Evolutionary conservation across 768 basidiomycete species (phyloP).

Genomic region (Nidula microcarpa): DNA sequence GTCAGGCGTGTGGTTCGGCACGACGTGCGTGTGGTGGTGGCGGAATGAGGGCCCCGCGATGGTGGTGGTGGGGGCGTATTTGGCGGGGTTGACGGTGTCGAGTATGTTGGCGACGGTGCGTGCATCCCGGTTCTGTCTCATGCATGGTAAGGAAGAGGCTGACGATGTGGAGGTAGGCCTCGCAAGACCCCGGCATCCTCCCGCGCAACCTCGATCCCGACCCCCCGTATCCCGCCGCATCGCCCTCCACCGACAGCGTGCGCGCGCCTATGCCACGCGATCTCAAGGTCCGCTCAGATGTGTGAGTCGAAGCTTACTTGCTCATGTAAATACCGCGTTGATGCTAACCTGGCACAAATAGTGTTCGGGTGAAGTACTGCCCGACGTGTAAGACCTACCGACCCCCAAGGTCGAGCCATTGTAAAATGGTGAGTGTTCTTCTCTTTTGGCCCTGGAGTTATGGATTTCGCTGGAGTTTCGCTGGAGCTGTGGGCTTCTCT

Average conservation of each 20-base stretch:
- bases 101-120: conserved; percentile 77
- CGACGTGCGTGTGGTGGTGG: conserved; percentile 92
- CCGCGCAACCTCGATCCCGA: conserved; percentile 85
- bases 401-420: conserved; percentile 93
- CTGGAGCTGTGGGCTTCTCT: too few relatives aligned
- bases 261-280: conserved; percentile 76
- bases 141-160: neutral
- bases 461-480: too few relatives aligned
- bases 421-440: conserved; percentile 71
- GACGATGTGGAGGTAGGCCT: conserved; percentile 45
- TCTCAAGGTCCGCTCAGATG: conserved; percentile 71
- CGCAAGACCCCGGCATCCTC: conserved; percentile 83
- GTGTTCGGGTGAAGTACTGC: conserved; percentile 92
- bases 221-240: conserved; percentile 68
- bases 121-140: too few relatives aligned
- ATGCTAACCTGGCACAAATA: conserved; percentile 21
- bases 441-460: neutral
- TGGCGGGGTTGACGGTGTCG: conserved; percentile 60
- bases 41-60: conserved; percentile 66
- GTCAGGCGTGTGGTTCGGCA: conserved; percentile 81
- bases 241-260: conserved; percentile 59
- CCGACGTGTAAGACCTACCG: conserved; percentile 90
- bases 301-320: too few relatives aligned
- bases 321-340: neutral
- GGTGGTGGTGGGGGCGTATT: conserved; percentile 50